These are phyloP conservation scores for Hygrophila difformis DNA, from an alignment of 257 asterid genomes.

Conservation along the genomic window DNA sequence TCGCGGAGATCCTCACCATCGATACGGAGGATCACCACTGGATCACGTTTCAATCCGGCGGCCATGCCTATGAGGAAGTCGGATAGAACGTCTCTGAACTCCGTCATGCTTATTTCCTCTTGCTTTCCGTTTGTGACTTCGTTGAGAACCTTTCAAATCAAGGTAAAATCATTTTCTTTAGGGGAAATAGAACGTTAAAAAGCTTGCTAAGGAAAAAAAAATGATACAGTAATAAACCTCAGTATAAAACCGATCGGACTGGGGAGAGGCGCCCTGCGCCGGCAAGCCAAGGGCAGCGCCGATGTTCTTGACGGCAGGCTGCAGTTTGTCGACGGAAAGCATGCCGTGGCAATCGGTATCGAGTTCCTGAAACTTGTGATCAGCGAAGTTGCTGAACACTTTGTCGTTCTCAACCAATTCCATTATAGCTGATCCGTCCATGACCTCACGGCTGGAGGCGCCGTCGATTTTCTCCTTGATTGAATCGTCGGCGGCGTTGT, in stretches of 20 bases:
- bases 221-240: conserved; percentile 33
- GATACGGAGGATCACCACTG: conserved; percentile 84
- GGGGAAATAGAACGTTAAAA: too few relatives aligned
- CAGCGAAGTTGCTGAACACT: conserved; percentile 65
- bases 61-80: conserved; percentile 92
- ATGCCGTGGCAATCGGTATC: conserved; percentile 76
- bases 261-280: conserved; percentile 57
- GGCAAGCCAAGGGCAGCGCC: conserved; percentile 89
- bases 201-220: too few relatives aligned
- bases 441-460: conserved; percentile 25
- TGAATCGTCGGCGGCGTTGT: conserved; percentile 7
- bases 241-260: conserved; percentile 66
- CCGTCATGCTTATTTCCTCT: conserved; percentile 54
- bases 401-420: conserved; percentile 82
- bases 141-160: conserved; percentile 56
- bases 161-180: too few relatives aligned
- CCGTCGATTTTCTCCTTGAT: conserved; percentile 27
- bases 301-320: conserved; percentile 77
- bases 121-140: conserved; percentile 80
- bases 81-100: conserved; percentile 74
- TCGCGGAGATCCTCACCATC: conserved; percentile 85
- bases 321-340: conserved; percentile 68
- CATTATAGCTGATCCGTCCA: conserved; percentile 97
- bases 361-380: conserved; percentile 73
- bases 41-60: conserved; percentile 58